Evolutionary conservation across 495 filamentous ascomycete species (phyloP).

Genomic region (Cercophora newfieldiana): DNA sequence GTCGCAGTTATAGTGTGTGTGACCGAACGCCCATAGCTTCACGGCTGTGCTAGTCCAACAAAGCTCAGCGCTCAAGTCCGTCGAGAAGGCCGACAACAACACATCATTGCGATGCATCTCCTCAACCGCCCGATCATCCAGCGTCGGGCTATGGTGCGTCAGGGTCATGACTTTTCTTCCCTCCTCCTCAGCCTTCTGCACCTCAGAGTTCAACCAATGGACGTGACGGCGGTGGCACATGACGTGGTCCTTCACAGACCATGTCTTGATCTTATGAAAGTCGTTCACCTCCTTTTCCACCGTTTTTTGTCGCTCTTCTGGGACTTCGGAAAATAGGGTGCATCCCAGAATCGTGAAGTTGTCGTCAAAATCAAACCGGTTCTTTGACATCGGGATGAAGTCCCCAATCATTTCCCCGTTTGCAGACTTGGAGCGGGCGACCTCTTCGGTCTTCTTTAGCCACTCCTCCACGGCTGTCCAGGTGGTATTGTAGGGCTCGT

Average conservation of each 20-base stretch:
- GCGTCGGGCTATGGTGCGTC: conserved; percentile 53
- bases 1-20: conserved; percentile 51
- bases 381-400: conserved; percentile 49
- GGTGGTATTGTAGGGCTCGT: conserved; percentile 49
- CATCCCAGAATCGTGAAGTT: conserved; percentile 50
- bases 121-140: conserved; percentile 38
- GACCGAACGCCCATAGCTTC: conserved; percentile 55
- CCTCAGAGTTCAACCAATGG: conserved; percentile 52
- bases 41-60: conserved; percentile 50
- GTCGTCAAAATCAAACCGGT: conserved; percentile 38
- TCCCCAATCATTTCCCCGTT: conserved; percentile 30
- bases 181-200: conserved; percentile 33
- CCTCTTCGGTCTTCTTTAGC: conserved; percentile 17
- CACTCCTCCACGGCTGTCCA: conserved; percentile 29
- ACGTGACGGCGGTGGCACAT: conserved; percentile 44
- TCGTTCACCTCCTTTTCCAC: conserved; percentile 47
- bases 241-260: conserved; percentile 49
- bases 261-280: conserved; percentile 50
- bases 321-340: conserved; percentile 46
- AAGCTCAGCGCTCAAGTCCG: conserved; percentile 35
- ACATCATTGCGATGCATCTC: conserved; percentile 41
- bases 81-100: conserved; percentile 46
- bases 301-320: conserved; percentile 24
- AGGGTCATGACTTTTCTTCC: conserved; percentile 50
- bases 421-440: not conserved